Evolutionary conservation across 163 green algal species (phyloP), one percentile per base, ranked within the genome.

Genomic region (Chlamydomonas reinhardtii): DNA sequence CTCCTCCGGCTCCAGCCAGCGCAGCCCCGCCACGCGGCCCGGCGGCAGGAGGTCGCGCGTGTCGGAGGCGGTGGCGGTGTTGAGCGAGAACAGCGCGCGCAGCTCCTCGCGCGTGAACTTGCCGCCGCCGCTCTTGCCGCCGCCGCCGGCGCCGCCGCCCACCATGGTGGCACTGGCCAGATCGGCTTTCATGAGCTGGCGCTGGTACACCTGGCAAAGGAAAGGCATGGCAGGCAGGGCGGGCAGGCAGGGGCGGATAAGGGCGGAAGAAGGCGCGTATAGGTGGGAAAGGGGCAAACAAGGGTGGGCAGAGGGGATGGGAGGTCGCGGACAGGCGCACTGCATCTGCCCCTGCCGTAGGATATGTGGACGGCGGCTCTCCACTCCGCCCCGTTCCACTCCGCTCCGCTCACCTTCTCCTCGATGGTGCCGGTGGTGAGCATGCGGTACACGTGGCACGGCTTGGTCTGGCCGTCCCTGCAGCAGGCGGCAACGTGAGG

Each of bases 391-490:
- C n/a, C n/a, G n/a, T n/a, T n/a, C n/a, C n/a, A n/a, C n/a, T n/a
- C 5, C 39, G 5, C 39, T 8, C 39, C 39, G 5, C 39, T 5
- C 39, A 97, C 92, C 87, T 95, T 94, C 82, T 97, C 93, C 88
- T 97, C 94, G 19, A 96, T 91, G 25, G 91, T 95, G 24, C 92
- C 93, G 19, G 89, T 93, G 2, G 92, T 95, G 43, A 94, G 92
- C 74, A 97, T 83, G 52, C 93, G 89, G 88, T 95, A 94, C 35
- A 97, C 91, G 64, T 85, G 87, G 76, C 94, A 94, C 19, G 92
- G 90, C 77, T 88, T 85, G 70, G 89, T 94, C 93, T 98, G 96
- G 34, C 95, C 95, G 72, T 98, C 95, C 4, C 95, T 89, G 92
- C 89, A 94, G 59, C 94, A 89, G n/a, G n/a, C n/a, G n/a, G n/a